These are phyloP conservation scores for Luffa aegyptiaca DNA, from an alignment of 306 rosid species.

Conservation along the genomic window DNA sequence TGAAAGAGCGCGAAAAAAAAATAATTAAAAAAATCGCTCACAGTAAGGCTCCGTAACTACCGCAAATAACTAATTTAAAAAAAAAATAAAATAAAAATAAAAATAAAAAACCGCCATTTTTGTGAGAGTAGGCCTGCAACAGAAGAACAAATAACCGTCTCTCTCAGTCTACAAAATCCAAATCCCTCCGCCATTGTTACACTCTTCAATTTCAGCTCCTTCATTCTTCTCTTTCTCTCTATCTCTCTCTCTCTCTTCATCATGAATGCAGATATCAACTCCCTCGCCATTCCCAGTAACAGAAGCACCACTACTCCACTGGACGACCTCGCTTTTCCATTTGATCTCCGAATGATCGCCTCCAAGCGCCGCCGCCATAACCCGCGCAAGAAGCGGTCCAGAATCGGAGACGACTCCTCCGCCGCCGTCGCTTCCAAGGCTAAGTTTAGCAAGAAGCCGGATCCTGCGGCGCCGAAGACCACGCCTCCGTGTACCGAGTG, in stretches of 20 bases:
- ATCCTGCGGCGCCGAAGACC: slow-evolving; percentile 26
- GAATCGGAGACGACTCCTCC: not conserved
- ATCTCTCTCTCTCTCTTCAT: not conserved
- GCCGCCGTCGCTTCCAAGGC: slow-evolving; percentile 1
- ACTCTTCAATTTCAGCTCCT: not conserved
- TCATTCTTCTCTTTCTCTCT: not conserved
- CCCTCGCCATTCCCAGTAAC: not conserved
- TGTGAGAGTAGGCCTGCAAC: not conserved
- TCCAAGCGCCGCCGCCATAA: slow-evolving; percentile 9
- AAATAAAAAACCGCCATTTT: not conserved
- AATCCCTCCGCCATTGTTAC: slow-evolving; percentile 1
- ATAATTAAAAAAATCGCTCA: not conserved
- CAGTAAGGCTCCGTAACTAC: not conserved
- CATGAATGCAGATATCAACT: not conserved
- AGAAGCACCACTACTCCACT: not conserved
- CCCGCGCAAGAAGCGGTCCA: slow-evolving; percentile 35
- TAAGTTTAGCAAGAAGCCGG: slow-evolving; percentile 22
- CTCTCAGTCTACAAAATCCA: not conserved
- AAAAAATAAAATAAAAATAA: not conserved
- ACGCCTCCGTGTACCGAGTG: slow-evolving; percentile 60
- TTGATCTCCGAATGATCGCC: not conserved
- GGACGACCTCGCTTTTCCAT: not conserved
- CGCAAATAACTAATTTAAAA: not conserved
- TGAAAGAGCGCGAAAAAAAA: not conserved
- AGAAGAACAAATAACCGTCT: slow-evolving; percentile 4